Percentiles rank a stretch among this genome's conserved stretches.
Evolutionary conservation across 2,329 filamentous ascomycete genomes (phyloP).

Genomic region (Fusarium nisikadoi): DNA sequence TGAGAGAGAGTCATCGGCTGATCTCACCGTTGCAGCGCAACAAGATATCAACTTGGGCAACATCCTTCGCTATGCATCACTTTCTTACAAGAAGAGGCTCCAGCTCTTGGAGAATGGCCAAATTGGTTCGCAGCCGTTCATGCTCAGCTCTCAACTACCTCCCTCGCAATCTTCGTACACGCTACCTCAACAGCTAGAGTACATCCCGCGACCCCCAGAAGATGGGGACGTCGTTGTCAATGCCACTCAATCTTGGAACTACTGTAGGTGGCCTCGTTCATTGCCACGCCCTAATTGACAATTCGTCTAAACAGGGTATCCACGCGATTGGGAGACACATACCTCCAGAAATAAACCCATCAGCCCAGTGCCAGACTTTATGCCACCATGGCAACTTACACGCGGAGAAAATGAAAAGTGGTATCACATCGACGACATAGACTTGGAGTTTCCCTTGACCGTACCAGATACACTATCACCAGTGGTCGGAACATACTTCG

Average conservation of each 20-base stretch:
- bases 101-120: neutral
- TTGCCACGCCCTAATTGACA: neutral
- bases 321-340: neutral
- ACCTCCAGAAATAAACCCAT: neutral
- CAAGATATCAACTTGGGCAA: neutral
- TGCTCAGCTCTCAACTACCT: neutral
- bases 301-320: neutral
- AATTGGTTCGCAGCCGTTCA: neutral
- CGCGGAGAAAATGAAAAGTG: neutral
- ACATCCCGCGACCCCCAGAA: neutral
- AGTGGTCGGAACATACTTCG: neutral
- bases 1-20: neutral
- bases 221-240: neutral
- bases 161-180: neutral
- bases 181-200: neutral
- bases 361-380: neutral
- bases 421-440: slow-evolving; percentile 11
- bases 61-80: neutral
- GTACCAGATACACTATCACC: neutral
- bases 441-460: neutral
- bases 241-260: neutral
- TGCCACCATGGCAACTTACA: neutral
- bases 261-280: neutral
- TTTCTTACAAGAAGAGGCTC: neutral
- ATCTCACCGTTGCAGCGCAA: neutral